Evolutionary conservation across 169 alveolate species (phyloP).

Genomic region (Plasmodium coatneyi): DNA sequence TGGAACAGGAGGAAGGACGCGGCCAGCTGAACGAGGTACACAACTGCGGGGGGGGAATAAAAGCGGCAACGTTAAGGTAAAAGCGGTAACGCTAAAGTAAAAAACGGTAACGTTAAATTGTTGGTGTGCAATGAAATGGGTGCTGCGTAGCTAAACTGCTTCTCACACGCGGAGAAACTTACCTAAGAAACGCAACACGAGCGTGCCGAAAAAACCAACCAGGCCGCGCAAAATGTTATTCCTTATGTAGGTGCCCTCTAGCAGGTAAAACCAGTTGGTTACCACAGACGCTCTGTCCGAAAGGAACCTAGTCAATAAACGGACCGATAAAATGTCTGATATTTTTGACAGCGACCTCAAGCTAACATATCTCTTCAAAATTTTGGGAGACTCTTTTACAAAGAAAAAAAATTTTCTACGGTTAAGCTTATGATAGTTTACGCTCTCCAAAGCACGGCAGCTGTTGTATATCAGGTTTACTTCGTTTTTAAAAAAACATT

Average conservation of each 20-base stretch:
- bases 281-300: neutral
- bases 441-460: slow-evolving; percentile 61
- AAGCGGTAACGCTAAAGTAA: too few species aligned
- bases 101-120: too few species aligned
- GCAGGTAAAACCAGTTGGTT: neutral
- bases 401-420: slow-evolving; percentile 2
- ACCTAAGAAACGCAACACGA: slow-evolving; percentile 36
- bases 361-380: slow-evolving; percentile 20
- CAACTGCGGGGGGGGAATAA: neutral
- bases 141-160: too few species aligned
- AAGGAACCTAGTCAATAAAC: neutral
- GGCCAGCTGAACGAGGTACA: slow-evolving; percentile 20
- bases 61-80: neutral
- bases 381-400: slow-evolving; percentile 13
- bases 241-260: slow-evolving; percentile 1
- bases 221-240: neutral
- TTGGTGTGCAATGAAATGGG: too few species aligned
- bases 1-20: slow-evolving; percentile 42
- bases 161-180: neutral
- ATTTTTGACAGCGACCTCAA: neutral
- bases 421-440: neutral
- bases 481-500: slow-evolving; percentile 69
- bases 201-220: slow-evolving; percentile 15
- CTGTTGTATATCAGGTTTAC: slow-evolving; percentile 43
- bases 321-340: neutral